Conservation (phyloP, 345 rosid species). For the Eucalyptus regnans region DNA sequence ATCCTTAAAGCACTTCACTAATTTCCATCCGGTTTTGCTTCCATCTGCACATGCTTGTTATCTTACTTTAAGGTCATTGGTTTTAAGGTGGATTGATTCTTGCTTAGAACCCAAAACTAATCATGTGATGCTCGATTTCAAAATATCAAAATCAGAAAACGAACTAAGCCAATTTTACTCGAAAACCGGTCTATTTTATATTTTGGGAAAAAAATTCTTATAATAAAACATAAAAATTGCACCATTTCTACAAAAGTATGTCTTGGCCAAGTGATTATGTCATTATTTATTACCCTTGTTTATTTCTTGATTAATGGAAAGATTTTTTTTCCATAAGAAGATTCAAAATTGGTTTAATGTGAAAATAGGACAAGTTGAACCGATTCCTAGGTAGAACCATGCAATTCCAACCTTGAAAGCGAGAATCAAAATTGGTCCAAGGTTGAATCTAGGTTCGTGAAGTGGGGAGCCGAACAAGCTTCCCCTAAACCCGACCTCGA, state of each 20-base stretch:
- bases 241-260: background rate
- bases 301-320: background rate
- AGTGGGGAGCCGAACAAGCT: background rate
- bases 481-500: background rate
- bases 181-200: accelerated
- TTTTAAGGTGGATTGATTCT: background rate
- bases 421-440: background rate
- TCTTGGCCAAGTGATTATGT: background rate
- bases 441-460: background rate
- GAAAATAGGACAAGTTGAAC: background rate
- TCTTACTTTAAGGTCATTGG: accelerated
- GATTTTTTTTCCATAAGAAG: background rate
- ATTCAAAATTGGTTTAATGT: background rate
- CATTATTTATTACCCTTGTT: background rate
- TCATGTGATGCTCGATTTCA: background rate
- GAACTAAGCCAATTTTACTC: background rate
- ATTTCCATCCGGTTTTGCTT: background rate
- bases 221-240: background rate
- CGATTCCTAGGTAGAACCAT: background rate
- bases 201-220: background rate
- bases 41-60: background rate
- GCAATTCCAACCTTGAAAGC: background rate
- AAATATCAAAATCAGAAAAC: background rate
- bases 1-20: background rate
- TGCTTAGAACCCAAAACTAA: background rate